Evolutionary conservation across 371 early-diverging fungal genomes (phyloP), one percentile per base, ranked within the genome.

Genomic region (Rhizopus delemar): DNA sequence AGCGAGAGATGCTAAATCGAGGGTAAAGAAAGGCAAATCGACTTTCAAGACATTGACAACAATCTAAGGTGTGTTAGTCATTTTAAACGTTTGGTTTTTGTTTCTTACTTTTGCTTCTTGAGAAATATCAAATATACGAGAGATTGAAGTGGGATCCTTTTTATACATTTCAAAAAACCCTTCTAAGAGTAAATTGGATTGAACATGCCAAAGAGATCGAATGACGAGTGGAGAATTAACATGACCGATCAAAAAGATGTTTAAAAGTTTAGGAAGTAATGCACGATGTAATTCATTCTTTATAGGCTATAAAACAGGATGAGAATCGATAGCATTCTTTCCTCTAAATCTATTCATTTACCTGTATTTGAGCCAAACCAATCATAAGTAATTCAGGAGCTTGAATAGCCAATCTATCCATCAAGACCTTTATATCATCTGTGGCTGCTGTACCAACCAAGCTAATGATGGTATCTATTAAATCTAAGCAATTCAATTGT

Each of bases 1-100:
- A 35, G 95, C 94, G 28, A 95, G 73, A 1, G 90, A 84, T 5
- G 94, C 94, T 38, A 95, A 70, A 55, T 94, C 95, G 31, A 95
- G 83, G 1, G 89, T 68, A 56, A 94, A 94, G 8, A 74, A 70
- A 41, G 81, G 90, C 2, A 86, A 78, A 57, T 88, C 86, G 33
- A 81, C 70, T 57, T 89, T 85, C 35, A 95, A 72, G 15, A 93
- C 79, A 52, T 84, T 78, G 12, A 82, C 72, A 31, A 95, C 70
- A 35, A 90, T 89, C 90, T 91, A 63, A 34, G 5, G 13, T 33
- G 4, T 9, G 28, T 57, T n/a, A 41, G 15, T 56, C 48, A 22
- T 16, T 32, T 22, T 7, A 29, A 22, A 22, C 38, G 28, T 55
- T 32, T 39, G 6, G 46, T 15, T 33, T 29, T 46, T 33, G 35